phyloP scores from a whole-genome alignment of 768 basidiomycete species.

The Pisolithus albus region DNA sequence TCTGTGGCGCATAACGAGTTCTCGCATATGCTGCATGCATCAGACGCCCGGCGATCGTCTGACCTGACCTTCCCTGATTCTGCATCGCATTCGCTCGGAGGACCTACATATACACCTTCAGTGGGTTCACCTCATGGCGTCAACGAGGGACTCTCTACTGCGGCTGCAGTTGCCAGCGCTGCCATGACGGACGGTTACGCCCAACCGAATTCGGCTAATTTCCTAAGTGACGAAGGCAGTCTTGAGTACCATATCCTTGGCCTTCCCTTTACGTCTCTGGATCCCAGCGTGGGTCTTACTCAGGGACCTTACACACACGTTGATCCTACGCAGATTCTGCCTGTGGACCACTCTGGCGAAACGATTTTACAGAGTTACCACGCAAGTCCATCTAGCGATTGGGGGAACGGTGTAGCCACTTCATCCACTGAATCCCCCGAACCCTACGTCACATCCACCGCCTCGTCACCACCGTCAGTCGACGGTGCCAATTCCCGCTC shows the following conservation, averaged over 20 bases:
- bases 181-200: conserved; percentile 70
- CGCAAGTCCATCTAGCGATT: conserved; percentile 77
- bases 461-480: conserved; percentile 66
- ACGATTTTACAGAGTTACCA: conserved; percentile 48
- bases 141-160: conserved; percentile 46
- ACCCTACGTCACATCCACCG: conserved; percentile 59
- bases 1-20: conserved; percentile 32
- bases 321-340: conserved; percentile 84
- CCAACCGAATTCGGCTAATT: conserved; percentile 49
- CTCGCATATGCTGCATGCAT: conserved; percentile 26
- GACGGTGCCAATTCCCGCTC: conserved; percentile 39
- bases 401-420: conserved; percentile 61
- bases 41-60: conserved; percentile 22
- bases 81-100: conserved; percentile 23
- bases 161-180: conserved; percentile 58
- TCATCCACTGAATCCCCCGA: conserved; percentile 74
- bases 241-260: conserved; percentile 63
- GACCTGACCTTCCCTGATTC: conserved; percentile 28
- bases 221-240: conserved; percentile 44
- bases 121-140: conserved; percentile 24
- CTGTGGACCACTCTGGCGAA: conserved; percentile 34
- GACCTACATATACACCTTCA: conserved; percentile 31
- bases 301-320: conserved; percentile 69
- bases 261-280: conserved; percentile 53
- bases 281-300: conserved; percentile 32